Evolutionary conservation across 2,329 filamentous ascomycete species (phyloP), one percentile per base, ranked within the genome.

Genomic region (Cladophialophora carrionii): DNA sequence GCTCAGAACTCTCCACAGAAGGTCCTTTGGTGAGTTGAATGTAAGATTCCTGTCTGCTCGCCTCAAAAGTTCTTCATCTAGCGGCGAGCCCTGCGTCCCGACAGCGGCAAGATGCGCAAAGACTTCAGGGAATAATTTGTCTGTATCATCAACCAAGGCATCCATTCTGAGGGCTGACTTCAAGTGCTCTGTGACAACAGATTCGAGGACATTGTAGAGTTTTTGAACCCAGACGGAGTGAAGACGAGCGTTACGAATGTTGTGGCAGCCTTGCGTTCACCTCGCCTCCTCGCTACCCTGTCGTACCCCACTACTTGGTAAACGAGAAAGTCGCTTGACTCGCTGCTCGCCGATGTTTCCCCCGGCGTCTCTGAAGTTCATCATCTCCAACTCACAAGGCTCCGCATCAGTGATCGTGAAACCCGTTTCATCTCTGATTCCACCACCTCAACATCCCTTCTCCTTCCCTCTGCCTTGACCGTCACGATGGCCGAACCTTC

Each of bases 401-500:
- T 57, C 31, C 54, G 52, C 52, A 31, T 17, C 29, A n/a, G n/a
- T 17, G 5, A 14, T 24, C 24, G n/a, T 51, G 17, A 29, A 54
- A 54, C 24, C 24, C 6, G 58, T 37, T 41, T 49, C 46, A 34
- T 34, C 57, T 48, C 26, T 29, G 26, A 4, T 26, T 22, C 48
- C 6, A 20, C 37, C 20, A 52, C 20, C 26, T 34, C 22, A 9
- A 55, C 26, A 37, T 37, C 9, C 52, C n/a, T 10, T 51, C 51
- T 53, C 60, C 24, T 32, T 34, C 12, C 20, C 24, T 37, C 26
- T 41, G 12, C 60, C 34, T 34, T n/a, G 43, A 41, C 20, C 41
- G 10, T 1, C 24, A 43, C 29, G 29, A 88, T 88, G 84, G 81
- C 81, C 63, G 77, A 80, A 66, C 69, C 76, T 10, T 46, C 70